Evolutionary conservation across 2,329 filamentous ascomycete species (phyloP), one percentile per base, ranked within the genome.

Genomic region (Trichoderma brevicompactum): DNA sequence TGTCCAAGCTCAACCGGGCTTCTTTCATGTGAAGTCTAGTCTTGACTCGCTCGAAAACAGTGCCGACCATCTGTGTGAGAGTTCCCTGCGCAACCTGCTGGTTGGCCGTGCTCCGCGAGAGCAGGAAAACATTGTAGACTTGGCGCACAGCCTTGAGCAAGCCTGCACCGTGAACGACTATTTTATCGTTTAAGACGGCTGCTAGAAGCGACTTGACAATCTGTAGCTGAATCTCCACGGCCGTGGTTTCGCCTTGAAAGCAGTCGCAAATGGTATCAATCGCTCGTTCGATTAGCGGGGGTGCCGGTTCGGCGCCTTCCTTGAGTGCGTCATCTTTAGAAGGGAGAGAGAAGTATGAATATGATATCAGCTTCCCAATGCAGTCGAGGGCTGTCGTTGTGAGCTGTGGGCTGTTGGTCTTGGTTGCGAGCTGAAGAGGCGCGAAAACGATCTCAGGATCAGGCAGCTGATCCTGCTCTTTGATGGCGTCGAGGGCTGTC

Each of bases 251-350:
- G 74, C 95, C 94, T 75, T 98, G 94, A 76, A 99, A 99, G 77
- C 95, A 99, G 75, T 98, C 94, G 83, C 95, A 99, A 82, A 99
- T 99, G 41, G 95, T 97, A 79, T 99, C 96, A 74, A 99, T 99
- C 66, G 96, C 95, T 69, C 94, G 87, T 79, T 99, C 96, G 74
- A 99, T 99, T 70, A 99, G 83, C 15, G 94, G 94, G 4, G 90
- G 83, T 66, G 77, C 73, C 50, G 72, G 70, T 55, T 76, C 73
- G 66, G 73, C 72, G 49, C 77, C 78, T 69, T 82, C 79, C 69
- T 81, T 77, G 64, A 78, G 69, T 72, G 65, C 72, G 53, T 80
- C 79, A 64, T 80, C 77, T 23, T 79, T 78, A 59, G 81, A 82
- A 41, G 89, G 86, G 56, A 92, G 87, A 55, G 94, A 94, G 78